Base-by-base conservation (phyloP, 2,329 filamentous ascomycete genomes). In the Epichloe uncinata region DNA sequence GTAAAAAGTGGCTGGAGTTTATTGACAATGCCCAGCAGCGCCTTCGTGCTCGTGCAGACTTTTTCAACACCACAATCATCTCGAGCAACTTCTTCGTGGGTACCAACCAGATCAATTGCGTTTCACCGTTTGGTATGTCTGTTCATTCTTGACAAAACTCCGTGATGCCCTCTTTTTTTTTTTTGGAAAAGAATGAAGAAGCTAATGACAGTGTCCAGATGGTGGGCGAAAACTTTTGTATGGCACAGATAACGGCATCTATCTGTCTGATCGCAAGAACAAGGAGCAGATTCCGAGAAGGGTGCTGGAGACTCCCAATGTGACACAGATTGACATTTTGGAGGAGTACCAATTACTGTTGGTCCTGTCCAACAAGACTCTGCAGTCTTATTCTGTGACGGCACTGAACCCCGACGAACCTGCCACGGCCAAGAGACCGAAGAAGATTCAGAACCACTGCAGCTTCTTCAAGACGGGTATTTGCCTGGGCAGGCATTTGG, bases 401-500 rank as follows among this genome's bases (percentile, higher is more conserved):
- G 89, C 88, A 13, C 74, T 98, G 50, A 91, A 95, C 60, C 79
- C 85, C 3, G 85, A 85, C 55, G 90, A 97, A 61, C 84, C 83
- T 47, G 78, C 87, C 35, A 73, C 90, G 50, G 81, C 81, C 15
- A 95, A 93, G 66, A 81, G 89, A 41, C 88, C 89, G 8, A 91
- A 93, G 73, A 96, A 96, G 74, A 97, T 98, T 55, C 85, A 90
- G 67, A 95, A 87, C 60, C 90, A 96, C 69, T 94, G 91, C 67
- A 96, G 91, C 67, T 98, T 97, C 72, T 98, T 98, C 81, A 95
- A 94, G 69, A 86, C 89, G 16, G 93, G 93, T 38, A 94, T 96
- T 60, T 97, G 93, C 63, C 77, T 96, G 52, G 90, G 93, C 35
- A 81, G 93, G 54, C 93, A 97, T 63, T 75, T 98, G 49, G 93